Conservation (phyloP, 2,329 filamentous ascomycete species). For the Trichoderma koningiopsis region DNA sequence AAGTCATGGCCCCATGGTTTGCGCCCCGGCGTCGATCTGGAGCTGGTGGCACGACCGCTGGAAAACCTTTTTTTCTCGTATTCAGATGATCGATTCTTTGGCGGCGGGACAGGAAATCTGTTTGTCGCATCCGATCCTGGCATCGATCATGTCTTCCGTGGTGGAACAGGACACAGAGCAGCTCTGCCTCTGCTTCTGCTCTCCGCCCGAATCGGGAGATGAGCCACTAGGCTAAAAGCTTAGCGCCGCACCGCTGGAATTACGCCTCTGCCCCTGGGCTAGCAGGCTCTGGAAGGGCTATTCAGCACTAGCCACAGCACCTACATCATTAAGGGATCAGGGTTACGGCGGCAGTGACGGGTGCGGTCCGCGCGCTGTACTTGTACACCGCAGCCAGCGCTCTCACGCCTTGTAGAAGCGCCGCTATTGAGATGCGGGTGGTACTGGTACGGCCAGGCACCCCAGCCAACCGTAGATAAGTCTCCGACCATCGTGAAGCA, state of each 20-base stretch:
- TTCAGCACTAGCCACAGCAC: neutral
- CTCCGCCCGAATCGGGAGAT: constrained; percentile 22
- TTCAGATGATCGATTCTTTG: neutral
- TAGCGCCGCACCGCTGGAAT: constrained; percentile 21
- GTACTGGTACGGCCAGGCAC: constrained; percentile 4
- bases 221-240: constrained; percentile 11
- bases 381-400: neutral
- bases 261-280: constrained; percentile 14
- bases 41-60: neutral
- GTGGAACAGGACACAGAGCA: neutral
- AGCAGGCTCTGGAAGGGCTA: neutral
- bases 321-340: neutral
- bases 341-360: neutral
- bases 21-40: neutral
- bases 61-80: neutral
- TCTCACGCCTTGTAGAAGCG: neutral
- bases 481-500: neutral
- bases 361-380: neutral
- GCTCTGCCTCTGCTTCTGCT: neutral
- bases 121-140: constrained; percentile 2
- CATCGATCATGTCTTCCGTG: neutral
- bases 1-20: neutral
- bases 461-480: constrained; percentile 6
- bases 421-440: neutral
- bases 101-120: neutral